Base-by-base conservation (phyloP, 768 basidiomycete species). In the Lactarius akahatsu region DNA sequence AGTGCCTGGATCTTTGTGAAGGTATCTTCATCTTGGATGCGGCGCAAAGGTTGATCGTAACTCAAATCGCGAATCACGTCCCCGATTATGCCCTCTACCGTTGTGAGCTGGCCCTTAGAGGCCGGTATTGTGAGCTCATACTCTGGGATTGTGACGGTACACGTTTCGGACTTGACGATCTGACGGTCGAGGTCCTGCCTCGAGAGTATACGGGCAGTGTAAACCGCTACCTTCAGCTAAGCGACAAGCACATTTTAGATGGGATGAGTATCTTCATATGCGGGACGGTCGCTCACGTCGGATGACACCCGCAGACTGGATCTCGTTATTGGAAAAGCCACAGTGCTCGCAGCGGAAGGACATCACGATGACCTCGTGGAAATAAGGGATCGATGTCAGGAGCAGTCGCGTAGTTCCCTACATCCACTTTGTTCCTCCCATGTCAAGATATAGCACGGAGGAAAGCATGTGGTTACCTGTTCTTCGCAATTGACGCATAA, bases 271-370 rank as follows among this genome's bases (percentile, higher is more conserved):
- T 47, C 59, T 32, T 56, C 34, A 4, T 23, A 20, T 38, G 38
- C 16, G 40, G 11, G 28, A n/a, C n/a, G 36, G 10, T 26, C 47
- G 79, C 89, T 71, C 72, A 92, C 96, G 86, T 82, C 91, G 83
- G 63, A 96, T 95, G 59, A 82, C 75, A 7, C 92, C 91, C 0
- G 97, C 97, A 9, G 92, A 86, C 72, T 98, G 94, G 55, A 96
- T 89, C 78, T 98, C 96, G 75, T 96, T 99, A 77, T 99, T 98
- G 47, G 82, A 76, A 69, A 82, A 77, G 10, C 94, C 95, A 72
- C 97, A 99, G 73, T 94, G 88, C 64, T 96, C 93, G 75, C 97
- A 99, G 64, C 90, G 85, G 80, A 99, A 99, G 45, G 94, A 96
- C 87, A 96, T 94, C 67, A 98, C 86, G 69, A 99, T 91, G 60